Evolutionary conservation across 2,329 filamentous ascomycete species (phyloP), one percentile per base, ranked within the genome.

Genomic region (Aureobasidium namibiae): DNA sequence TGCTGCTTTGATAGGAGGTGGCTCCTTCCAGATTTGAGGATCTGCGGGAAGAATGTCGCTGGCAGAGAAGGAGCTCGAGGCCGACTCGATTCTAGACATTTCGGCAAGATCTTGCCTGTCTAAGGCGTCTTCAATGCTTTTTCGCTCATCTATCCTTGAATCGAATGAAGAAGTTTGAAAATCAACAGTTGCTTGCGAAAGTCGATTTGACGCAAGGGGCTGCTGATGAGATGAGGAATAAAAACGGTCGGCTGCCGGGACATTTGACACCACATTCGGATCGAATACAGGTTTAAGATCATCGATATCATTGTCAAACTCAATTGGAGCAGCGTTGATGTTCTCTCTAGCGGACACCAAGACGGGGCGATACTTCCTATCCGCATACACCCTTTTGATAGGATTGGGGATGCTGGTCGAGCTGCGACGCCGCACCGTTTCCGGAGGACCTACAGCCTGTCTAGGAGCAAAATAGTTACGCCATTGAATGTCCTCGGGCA

Each of bases 61-160:
- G 60, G 80, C 73, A 26, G 79, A 80, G 71, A 81, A 80, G 60
- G 79, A 80, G 56, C 76, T 75, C 60, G 74, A 46, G 18, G 39
- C 70, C 21, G 74, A 56, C 52, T 44, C 52, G 52, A 56, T 56
- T 9, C 39, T 56, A 11, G 52, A 56, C 38, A 45, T 24, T 34
- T 56, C 52, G 21, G 52, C 26, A 2, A 42, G 16, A 14, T 56
- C 52, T 36, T 56, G 39, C 21, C 50, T 42, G 36, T 54, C 50
- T 7, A 54, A 42, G 21, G 24, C 50, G 24, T 45, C 52, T 41
- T 56, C 39, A 13, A 44, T 45, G 21, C 52, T 45, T 24, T 26
- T 44, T 5, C 52, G 38, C 39, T 52, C 54, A 39, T 57, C 54
- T 38, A 57, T 46, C 14, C 33, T 48, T 16, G 54, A 46, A 29